Base-by-base conservation (phyloP, 1,284 basidiomycete species). In the Pterulicium gracile region DNA sequence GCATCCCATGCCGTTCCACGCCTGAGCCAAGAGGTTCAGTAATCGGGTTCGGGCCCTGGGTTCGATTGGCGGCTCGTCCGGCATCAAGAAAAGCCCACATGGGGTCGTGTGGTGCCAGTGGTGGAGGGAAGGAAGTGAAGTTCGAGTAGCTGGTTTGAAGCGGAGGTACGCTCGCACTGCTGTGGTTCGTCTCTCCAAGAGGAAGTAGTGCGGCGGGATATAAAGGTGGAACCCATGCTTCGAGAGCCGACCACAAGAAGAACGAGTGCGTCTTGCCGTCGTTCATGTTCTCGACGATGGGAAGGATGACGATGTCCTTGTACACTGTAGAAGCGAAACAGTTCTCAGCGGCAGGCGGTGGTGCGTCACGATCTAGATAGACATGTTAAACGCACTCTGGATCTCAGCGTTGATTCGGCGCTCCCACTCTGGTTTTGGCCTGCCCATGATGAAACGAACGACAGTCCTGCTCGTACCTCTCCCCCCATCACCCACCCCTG, bases 281-380 rank as follows among this genome's bases (percentile, higher is more conserved):
- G 62, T 94, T 94, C 89, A 95, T 93, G 63, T 95, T 95, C 64
- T 96, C 92, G 10, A 75, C 57, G 45, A 85, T 77, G 40, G 91
- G 88, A 45, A 95, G 73, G 47, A 95, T 76, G 49, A 94, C 71
- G 49, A 95, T 82, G 60, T 95, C 91, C 56, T 93, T 89, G 65
- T 88, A 96, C 56, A 81, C 89, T 88, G n/a, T n/a, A n/a, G n/a
- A n/a, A n/a, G n/a, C n/a, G 46, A 17, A 10, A 34, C 27, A 15
- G 10, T 10, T 15, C 10, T 34, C 12, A n/a, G n/a, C 15, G 15
- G 15, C 10, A 34, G 27, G 27, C 15, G 27, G 27, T 10, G 10
- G 15, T n/a, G n/a, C n/a, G n/a, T n/a, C n/a, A n/a, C n/a, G n/a
- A n/a, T n/a, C n/a, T 45, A 18, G 35, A 51, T 45, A 46, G 47